Conservation (phyloP, 768 basidiomycete species). For the Tylopilus rubrobrunneus region DNA sequence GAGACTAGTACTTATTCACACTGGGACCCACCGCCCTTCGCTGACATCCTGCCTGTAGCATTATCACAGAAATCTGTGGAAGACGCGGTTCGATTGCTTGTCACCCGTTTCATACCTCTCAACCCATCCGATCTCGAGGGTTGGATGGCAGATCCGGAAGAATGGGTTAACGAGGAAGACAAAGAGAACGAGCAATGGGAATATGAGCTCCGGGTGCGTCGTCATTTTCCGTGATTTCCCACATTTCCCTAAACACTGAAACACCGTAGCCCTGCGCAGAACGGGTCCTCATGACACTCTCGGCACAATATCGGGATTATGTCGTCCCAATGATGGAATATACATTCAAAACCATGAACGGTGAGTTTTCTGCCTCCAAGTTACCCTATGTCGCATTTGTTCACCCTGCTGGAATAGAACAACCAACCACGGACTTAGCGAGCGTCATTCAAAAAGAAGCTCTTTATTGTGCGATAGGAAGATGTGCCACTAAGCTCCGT, state of each 20-base stretch:
- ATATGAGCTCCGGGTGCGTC: constrained; percentile 80
- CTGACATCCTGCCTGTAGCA: constrained; percentile 36
- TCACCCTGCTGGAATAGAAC: constrained; percentile 27
- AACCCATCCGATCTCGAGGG: constrained; percentile 75
- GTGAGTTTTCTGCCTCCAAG: constrained; percentile 34
- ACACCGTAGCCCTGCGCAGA: constrained; percentile 79
- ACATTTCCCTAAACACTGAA: background rate
- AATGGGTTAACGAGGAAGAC: constrained; percentile 90
- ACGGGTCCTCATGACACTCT: constrained; percentile 80
- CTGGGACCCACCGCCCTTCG: background rate
- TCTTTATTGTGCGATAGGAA: constrained; percentile 85
- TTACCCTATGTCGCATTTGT: background rate
- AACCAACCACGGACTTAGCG: constrained; percentile 49
- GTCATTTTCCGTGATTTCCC: background rate
- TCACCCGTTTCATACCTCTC: constrained; percentile 83
- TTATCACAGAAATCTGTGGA: constrained; percentile 69
- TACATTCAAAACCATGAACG: constrained; percentile 56
- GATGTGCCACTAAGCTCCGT: constrained; percentile 63
- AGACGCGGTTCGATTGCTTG: constrained; percentile 67
- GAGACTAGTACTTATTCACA: constrained; percentile 45
- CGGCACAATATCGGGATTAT: constrained; percentile 62
- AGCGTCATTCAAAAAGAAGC: constrained; percentile 79
- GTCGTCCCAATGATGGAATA: constrained; percentile 63
- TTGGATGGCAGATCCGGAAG: constrained; percentile 89
- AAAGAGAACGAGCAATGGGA: constrained; percentile 92